Percentiles rank a stretch among this genome's conserved stretches.
Evolutionary conservation across 306 rosid species (phyloP).

Genomic region (Casuarina equisetifolia): DNA sequence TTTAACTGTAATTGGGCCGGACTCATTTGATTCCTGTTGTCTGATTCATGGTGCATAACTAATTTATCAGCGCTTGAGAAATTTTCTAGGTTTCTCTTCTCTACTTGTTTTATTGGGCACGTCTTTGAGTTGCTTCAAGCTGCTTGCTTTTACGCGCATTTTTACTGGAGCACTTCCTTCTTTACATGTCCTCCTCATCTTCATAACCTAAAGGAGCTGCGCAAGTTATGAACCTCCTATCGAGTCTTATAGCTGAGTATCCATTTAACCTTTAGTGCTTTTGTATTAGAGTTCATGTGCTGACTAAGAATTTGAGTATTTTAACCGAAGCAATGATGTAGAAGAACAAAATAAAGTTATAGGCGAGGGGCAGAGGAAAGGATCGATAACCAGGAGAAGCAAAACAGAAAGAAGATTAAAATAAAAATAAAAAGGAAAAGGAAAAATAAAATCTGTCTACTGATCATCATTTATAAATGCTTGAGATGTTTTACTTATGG

Average conservation of each 20-base stretch:
- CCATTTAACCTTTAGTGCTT: no score
- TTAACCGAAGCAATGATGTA: not conserved
- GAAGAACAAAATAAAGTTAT: not conserved
- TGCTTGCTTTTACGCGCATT: not conserved
- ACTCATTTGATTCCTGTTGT: not conserved
- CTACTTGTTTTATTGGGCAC: not conserved
- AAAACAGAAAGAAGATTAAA: not conserved
- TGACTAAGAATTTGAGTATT: not conserved
- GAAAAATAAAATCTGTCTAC: not conserved
- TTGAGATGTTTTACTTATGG: not conserved
- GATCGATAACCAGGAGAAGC: not conserved
- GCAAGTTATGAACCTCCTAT: not conserved
- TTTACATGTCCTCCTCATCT: not conserved
- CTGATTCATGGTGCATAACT: not conserved
- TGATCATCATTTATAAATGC: not conserved
- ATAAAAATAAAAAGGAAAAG: no score
- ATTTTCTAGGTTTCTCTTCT: not conserved
- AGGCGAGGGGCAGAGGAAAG: not conserved
- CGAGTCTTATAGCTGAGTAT: not conserved
- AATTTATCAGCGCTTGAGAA: not conserved
- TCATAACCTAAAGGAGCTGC: not conserved
- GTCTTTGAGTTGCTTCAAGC: not conserved
- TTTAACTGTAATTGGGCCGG: not conserved
- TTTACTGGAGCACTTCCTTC: not conserved
- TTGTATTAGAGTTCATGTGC: not conserved